Conservation (phyloP, 805 yeast species). For the Ogataea nitratoaversa region DNA sequence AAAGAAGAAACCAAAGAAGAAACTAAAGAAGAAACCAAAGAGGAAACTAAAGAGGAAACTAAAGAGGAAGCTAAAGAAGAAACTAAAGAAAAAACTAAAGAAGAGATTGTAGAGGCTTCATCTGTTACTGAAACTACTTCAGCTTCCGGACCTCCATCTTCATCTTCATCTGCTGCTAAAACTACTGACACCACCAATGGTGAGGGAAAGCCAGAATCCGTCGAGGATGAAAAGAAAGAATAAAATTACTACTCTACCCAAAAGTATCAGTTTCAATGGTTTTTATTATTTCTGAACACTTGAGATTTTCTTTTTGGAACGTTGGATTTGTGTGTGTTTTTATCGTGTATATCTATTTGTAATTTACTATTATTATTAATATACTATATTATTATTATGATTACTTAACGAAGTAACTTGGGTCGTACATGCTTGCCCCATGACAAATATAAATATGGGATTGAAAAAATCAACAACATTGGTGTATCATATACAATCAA, state of each 20-base stretch:
- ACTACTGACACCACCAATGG: no score
- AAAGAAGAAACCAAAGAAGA: conserved; percentile 1
- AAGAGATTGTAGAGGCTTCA: background rate
- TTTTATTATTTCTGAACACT: background rate
- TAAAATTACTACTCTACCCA: no score
- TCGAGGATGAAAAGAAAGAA: background rate
- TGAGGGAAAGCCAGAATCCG: background rate
- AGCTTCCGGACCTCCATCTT: background rate
- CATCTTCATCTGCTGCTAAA: no score
- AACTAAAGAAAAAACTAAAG: background rate
- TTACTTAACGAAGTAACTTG: no score
- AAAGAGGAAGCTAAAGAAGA: background rate
- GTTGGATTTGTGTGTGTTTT: background rate
- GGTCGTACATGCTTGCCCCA: no score
- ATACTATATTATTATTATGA: background rate
- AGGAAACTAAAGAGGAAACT: background rate
- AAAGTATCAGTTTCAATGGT: background rate
- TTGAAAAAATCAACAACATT: no score
- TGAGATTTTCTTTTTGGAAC: conserved; percentile 1
- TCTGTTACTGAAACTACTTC: background rate
- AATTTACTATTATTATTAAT: background rate
- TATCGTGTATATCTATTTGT: background rate
- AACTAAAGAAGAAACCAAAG: background rate
- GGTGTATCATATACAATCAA: no score
- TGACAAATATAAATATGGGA: no score